These are phyloP conservation scores for Cytospora mali DNA, from an alignment of 2,329 filamentous ascomycete genomes.

Conservation along the genomic window DNA sequence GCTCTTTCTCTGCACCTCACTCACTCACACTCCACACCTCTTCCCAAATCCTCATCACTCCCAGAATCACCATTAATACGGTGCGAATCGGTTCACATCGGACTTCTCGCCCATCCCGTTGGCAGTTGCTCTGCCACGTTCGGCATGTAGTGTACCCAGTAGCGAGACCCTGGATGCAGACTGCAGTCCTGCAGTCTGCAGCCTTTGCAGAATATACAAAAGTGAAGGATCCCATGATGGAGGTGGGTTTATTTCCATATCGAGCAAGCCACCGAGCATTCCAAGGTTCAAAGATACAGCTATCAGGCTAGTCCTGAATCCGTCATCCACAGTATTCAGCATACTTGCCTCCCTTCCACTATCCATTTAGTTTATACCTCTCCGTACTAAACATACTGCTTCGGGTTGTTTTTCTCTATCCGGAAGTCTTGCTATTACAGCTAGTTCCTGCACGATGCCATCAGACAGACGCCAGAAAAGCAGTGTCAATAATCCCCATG, in stretches of 20 bases:
- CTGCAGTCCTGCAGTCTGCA: conserved; percentile 5
- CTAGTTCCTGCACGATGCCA: conserved; percentile 13
- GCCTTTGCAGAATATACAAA: conserved; percentile 13
- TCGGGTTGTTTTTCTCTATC: not conserved
- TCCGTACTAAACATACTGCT: not conserved
- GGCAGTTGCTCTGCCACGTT: conserved; percentile 7
- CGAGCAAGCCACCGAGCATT: not conserved
- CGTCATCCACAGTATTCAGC: not conserved
- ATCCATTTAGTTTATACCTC: not conserved
- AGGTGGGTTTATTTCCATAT: not conserved
- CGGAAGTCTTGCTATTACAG: not conserved
- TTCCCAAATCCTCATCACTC: not conserved
- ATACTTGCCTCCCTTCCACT: not conserved
- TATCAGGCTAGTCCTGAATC: not conserved
- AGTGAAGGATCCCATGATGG: not conserved
- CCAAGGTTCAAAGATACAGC: not conserved
- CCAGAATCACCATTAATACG: not conserved
- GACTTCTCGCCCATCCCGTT: not conserved
- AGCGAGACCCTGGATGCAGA: conserved; percentile 15
- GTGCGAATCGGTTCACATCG: not conserved
- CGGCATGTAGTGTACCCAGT: not conserved
- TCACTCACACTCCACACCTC: not conserved
- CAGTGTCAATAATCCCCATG: conserved; percentile 15
- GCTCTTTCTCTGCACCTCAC: not conserved
- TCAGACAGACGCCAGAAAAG: conserved; percentile 17